Percentiles rank a stretch among this genome's conserved stretches.
These are phyloP conservation scores for Dunaliella primolecta DNA, from an alignment of 139 green algal species.

Conservation along the genomic window DNA sequence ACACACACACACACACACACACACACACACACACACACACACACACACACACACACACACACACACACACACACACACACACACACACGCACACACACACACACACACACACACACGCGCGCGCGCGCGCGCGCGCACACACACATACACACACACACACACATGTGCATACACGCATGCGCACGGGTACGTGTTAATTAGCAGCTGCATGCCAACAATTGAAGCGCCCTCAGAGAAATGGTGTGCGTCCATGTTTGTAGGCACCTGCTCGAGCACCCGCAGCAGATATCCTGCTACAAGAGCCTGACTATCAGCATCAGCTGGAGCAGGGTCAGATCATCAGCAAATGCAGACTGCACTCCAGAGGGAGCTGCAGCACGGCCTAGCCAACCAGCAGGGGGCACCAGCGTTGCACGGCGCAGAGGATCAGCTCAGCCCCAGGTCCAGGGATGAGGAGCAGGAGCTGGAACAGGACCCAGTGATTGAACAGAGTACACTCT, in stretches of 20 bases:
- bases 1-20: constrained; percentile 11
- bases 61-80: constrained; percentile 8
- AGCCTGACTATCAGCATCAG: too few species aligned
- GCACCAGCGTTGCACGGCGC: neutral
- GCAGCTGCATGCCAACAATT: too few species aligned
- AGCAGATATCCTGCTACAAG: too few species aligned
- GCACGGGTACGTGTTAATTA: too few species aligned
- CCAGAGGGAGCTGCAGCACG: neutral
- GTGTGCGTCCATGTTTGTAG: too few species aligned
- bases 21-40: too few species aligned
- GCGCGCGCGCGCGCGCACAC: constrained; percentile 1
- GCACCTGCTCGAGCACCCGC: too few species aligned
- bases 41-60: constrained; percentile 2
- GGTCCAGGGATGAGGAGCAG: too few species aligned
- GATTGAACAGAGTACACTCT: too few species aligned
- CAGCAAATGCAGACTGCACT: neutral
- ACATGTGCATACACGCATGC: neutral
- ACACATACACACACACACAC: constrained; percentile 12
- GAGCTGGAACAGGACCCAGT: too few species aligned
- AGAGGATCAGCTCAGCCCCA: too few species aligned
- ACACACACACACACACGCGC: constrained; percentile 11
- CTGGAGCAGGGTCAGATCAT: neutral
- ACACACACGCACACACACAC: constrained; percentile 10
- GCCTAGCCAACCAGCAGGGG: neutral
- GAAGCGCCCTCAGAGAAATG: too few species aligned